Percentiles rank a stretch among this genome's conserved stretches.
Evolutionary conservation across 306 rosid genomes (phyloP).

Genomic region (Adenanthera pavonina): DNA sequence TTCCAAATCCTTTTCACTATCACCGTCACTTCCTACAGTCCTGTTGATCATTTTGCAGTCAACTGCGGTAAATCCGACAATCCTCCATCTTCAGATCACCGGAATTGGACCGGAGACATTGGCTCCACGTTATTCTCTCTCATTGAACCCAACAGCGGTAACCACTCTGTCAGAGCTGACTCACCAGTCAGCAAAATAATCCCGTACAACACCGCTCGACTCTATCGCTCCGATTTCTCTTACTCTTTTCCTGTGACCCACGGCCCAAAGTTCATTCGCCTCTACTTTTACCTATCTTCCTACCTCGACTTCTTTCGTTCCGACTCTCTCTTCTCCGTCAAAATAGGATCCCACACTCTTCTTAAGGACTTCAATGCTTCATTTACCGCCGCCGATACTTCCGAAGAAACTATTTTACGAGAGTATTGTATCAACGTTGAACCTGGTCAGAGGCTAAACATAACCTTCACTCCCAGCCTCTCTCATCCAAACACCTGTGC

Average conservation of each 20-base stretch:
- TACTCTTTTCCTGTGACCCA: neutral
- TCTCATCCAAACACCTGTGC: too few species aligned
- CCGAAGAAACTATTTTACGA: too few species aligned
- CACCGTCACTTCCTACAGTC: neutral
- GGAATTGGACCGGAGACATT: neutral
- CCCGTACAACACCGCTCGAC: neutral
- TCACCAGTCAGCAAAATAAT: neutral
- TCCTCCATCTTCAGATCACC: neutral
- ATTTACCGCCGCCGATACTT: neutral
- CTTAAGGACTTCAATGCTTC: slow-evolving; percentile 20
- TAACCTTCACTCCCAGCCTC: slow-evolving; percentile 26
- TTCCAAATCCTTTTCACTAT: neutral
- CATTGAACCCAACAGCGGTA: neutral
- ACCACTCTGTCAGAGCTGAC: neutral
- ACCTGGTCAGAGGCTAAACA: slow-evolving; percentile 26
- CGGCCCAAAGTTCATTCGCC: neutral
- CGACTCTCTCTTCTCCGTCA: slow-evolving; percentile 46
- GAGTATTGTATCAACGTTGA: slow-evolving; percentile 29
- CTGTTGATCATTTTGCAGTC: neutral
- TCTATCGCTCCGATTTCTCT: neutral
- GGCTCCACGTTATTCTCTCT: neutral
- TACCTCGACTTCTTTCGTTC: neutral
- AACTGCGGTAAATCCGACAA: neutral
- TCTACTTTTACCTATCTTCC: neutral
- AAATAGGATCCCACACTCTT: neutral